phyloP scores from a whole-genome alignment of 225 moss, liverwort and hornwort species.

The Asterella californica region DNA sequence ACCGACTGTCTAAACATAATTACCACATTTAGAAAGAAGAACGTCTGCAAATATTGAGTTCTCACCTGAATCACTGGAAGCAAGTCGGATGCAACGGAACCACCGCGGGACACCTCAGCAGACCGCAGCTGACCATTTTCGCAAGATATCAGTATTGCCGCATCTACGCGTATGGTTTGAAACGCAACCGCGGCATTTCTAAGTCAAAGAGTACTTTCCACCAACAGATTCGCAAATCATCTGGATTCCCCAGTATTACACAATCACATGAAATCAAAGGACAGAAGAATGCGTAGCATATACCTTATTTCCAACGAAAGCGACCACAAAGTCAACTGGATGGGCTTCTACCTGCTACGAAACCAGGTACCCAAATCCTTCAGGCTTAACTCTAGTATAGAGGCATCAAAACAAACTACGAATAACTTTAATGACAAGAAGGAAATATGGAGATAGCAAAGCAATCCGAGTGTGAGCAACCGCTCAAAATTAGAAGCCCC shows the following conservation, averaged over 20 bases:
- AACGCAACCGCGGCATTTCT: not conserved
- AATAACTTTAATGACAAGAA: no score
- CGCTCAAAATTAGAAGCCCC: no score
- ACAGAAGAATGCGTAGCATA: not conserved
- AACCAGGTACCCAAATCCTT: not conserved
- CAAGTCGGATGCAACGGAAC: constrained; percentile 15
- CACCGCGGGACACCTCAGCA: constrained; percentile 26
- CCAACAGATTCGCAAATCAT: no score
- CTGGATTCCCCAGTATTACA: not conserved
- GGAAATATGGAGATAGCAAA: no score
- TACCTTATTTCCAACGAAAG: constrained; percentile 39
- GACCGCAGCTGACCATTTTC: constrained; percentile 23
- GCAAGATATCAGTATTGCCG: not conserved
- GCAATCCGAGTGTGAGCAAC: no score
- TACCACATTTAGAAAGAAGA: not conserved
- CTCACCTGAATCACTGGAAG: constrained; percentile 28
- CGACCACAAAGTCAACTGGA: constrained; percentile 34
- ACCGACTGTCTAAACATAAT: not conserved
- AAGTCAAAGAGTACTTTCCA: not conserved
- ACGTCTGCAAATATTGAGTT: not conserved
- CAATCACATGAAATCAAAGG: not conserved
- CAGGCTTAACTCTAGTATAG: not conserved
- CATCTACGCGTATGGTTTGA: not conserved
- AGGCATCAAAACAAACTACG: not conserved
- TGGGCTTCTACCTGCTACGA: not conserved